Evolutionary conservation across 805 yeast genomes (phyloP), one percentile per base, ranked within the genome.

Genomic region (Pichia exigua): DNA sequence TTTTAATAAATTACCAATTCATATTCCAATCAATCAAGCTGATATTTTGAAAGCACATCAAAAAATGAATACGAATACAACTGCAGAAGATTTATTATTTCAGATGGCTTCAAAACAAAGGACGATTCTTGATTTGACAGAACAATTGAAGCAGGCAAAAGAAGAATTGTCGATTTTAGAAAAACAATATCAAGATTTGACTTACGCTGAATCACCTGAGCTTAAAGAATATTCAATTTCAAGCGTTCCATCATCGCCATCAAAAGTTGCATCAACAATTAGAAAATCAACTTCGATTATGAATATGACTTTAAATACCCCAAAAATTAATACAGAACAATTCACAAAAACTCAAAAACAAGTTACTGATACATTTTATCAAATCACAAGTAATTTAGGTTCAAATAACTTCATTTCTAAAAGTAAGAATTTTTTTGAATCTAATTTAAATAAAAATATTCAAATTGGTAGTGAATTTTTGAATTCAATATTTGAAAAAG

Each of bases 41-140:
- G 22, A 45, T 10, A 42, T 15, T 6, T 20, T 45, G 42, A 44
- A 50, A 24, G 18, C 42, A 22, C 45, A 18, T 11, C 22, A 38
- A 8, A 47, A 48, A 3, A 49, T 45, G 17, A 28, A 6, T 9
- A 9, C 30, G 13, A 28, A 12, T 9, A 28, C 30, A 26, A 47
- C 18, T 11, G 27, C 47, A 17, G 54, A 59, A 24, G 51, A 55
- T 10, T 17, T 76, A 18, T 59, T 76, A 39, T 71, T 64, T 48
- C 62, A 65, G 43, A 56, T 76, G 47, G 81, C 85, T 0, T 59
- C 73, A 2, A 81, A 82, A 59, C 83, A 81, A 58, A 71, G 82
- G 53, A 73, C 73, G 50, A 72, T 81, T 10, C 54, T 72, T 18
- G 83, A 79, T 46, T 61, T 78, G 51, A 76, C 74, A 58, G 65